Base-by-base conservation (phyloP, 106 monocot genomes). In the Ottelia alismoides region DNA sequence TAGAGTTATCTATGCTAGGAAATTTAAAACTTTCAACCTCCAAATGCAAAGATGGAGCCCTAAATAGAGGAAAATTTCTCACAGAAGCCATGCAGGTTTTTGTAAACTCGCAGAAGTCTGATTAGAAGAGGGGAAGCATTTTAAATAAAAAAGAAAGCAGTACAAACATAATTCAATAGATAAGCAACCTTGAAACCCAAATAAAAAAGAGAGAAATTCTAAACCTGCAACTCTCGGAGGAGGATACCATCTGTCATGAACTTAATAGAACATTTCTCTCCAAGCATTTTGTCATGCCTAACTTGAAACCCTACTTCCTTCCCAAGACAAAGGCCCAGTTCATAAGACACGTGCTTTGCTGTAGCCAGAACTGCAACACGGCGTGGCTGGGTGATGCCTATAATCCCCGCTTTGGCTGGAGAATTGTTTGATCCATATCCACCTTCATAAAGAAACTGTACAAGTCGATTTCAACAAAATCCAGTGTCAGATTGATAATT, bases 161-260 rank as follows among this genome's bases (percentile, higher is more conserved):
- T n/a, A n/a, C n/a, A n/a, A n/a, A n/a, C n/a, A n/a, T n/a, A n/a
- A n/a, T n/a, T n/a, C n/a, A n/a, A n/a, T n/a, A n/a, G n/a, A n/a
- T n/a, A n/a, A n/a, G n/a, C n/a, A n/a, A n/a, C n/a, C n/a, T n/a
- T n/a, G n/a, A n/a, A n/a, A n/a, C n/a, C n/a, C n/a, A n/a, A n/a
- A n/a, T n/a, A n/a, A n/a, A n/a, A n/a, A n/a, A n/a, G n/a, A n/a
- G n/a, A n/a, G 43, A 44, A 44, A 44, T 44, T 17, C 10, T 14
- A 2, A 64, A 98, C 98, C 89, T 98, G 90, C 27, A 86, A 58
- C 73, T 98, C 89, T 62, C 96, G 81, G 60, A 98, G 81, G 58
- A 98, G 73, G 78, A 99, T 99, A 25, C 98, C 98, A 73, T 99
- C 98, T 20, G 98, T 99, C 98, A 99, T 99, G 58, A 99, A 99